Evolutionary conservation across 2,329 filamentous ascomycete genomes (phyloP).

Genomic region (Botrytis deweyae): DNA sequence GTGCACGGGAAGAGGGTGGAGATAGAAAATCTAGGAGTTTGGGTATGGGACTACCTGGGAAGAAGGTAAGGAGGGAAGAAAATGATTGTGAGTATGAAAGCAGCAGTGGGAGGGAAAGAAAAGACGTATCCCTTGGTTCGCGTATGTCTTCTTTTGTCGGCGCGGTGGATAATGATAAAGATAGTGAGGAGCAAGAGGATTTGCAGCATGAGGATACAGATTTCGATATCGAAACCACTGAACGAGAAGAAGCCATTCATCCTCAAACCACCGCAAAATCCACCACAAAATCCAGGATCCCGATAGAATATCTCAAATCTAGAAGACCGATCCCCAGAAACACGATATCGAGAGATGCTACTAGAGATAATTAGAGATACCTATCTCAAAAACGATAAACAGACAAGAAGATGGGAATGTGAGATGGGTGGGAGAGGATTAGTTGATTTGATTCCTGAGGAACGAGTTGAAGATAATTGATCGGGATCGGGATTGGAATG

Average conservation of each 20-base stretch:
- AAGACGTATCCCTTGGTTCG: not conserved
- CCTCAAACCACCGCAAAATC: not conserved
- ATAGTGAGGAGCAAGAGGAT: not conserved
- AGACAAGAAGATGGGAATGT: not conserved
- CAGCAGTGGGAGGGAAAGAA: not conserved
- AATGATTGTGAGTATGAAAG: not conserved
- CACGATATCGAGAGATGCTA: not conserved
- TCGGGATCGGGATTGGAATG: too few species aligned
- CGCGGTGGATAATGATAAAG: not conserved
- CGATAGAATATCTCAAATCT: not conserved
- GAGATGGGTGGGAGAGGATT: accelerated
- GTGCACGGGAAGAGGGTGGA: too few species aligned
- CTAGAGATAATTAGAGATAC: not conserved
- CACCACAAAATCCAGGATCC: not conserved
- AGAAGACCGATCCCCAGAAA: too few species aligned
- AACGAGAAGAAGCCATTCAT: not conserved
- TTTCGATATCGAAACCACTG: not conserved
- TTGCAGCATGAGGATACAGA: not conserved
- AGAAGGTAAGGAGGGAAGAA: not conserved
- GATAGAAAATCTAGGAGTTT: too few species aligned
- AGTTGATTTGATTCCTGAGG: not conserved
- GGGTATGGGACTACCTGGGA: not conserved
- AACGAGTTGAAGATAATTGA: not conserved
- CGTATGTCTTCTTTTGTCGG: not conserved
- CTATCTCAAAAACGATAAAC: accelerated